Base-by-base conservation (phyloP, 1,139 yeast species). In the Hyphopichia khmerensis region DNA sequence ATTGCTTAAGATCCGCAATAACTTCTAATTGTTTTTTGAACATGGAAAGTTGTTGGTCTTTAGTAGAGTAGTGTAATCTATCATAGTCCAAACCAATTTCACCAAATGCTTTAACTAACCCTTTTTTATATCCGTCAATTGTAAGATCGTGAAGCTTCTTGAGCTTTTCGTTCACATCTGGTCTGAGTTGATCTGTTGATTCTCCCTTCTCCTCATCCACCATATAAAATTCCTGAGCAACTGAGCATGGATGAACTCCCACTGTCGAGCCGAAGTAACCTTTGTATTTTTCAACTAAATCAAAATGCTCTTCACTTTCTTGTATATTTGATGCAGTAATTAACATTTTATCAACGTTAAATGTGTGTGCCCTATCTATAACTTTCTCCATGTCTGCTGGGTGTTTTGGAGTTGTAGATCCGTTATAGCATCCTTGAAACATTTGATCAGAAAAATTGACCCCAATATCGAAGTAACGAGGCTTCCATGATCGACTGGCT, bases 51-150 rank as follows among this genome's bases (percentile, higher is more conserved):
- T 93, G 99, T 48, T 80, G 79, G 8, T 77, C 81, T 43, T 74
- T 80, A 1, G 87, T 70, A 0, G 96, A 79, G 56, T 80, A 87
- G 55, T 87, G 84, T 41, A 95, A 68, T 45, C 99, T 69, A 60
- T 93, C 99, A 60, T 91, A 93, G 59, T 93, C 99, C 40, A 93
- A 72, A 0, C 99, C 98, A 42, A 90, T 82, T 62, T 91, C 98
- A 13, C 98, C 98, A 64, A 89, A 83, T 3, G 96, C 91, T 51
- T 74, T 76, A n/a, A 84, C 78, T 10, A 65, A 59, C 1, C 85
- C 88, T 18, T 57, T 50, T 7, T 62, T 47, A 31, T 69, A 61
- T 6, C 93, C 91, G 2, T 64, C 56, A 3, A 56, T 44, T 1
- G 84, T 79, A 17, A 88, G 53, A 1, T 64, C 50, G 49, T 73